phyloP scores from a whole-genome alignment of 768 basidiomycete genomes.

The Lactarius trivialis region DNA sequence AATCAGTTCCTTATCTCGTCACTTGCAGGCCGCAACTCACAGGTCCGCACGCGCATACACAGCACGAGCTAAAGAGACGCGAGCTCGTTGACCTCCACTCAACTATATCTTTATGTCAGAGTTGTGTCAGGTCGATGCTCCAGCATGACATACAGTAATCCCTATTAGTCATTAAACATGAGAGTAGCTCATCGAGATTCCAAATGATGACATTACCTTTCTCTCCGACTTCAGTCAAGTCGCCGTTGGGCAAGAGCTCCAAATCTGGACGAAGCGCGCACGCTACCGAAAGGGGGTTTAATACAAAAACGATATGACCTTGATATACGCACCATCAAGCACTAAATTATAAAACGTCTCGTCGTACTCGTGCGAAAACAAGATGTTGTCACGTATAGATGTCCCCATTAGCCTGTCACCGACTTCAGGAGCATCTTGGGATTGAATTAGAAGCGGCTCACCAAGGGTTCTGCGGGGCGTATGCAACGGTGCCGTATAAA shows the following conservation, averaged over 20 bases:
- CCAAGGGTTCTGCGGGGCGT: conserved; percentile 87
- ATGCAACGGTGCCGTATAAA: conserved; percentile 66
- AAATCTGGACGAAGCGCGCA: conserved; percentile 84
- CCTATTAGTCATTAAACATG: conserved; percentile 29
- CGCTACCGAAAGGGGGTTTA: conserved; percentile 35
- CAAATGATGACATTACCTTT: conserved; percentile 45
- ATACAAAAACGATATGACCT: neutral
- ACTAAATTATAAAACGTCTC: conserved; percentile 78
- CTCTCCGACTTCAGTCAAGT: conserved; percentile 80
- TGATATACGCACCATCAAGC: conserved; percentile 51
- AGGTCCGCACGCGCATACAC: conserved; percentile 90
- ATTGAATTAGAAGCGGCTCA: conserved; percentile 27
- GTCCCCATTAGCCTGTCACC: conserved; percentile 69
- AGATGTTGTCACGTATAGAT: conserved; percentile 82
- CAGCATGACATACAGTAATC: conserved; percentile 47
- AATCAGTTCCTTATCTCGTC: conserved; percentile 1
- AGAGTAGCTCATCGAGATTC: neutral
- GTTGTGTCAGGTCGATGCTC: neutral
- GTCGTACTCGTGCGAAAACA: conserved; percentile 87
- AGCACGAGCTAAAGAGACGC: conserved; percentile 78
- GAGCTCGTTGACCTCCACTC: conserved; percentile 80
- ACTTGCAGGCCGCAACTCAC: conserved; percentile 30
- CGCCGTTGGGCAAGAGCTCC: conserved; percentile 70
- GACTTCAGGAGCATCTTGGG: neutral
- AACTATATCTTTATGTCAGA: conserved; percentile 35